Evolutionary conservation across 2,329 filamentous ascomycete species (phyloP).

Genomic region (Dactylonectria estremocensis): DNA sequence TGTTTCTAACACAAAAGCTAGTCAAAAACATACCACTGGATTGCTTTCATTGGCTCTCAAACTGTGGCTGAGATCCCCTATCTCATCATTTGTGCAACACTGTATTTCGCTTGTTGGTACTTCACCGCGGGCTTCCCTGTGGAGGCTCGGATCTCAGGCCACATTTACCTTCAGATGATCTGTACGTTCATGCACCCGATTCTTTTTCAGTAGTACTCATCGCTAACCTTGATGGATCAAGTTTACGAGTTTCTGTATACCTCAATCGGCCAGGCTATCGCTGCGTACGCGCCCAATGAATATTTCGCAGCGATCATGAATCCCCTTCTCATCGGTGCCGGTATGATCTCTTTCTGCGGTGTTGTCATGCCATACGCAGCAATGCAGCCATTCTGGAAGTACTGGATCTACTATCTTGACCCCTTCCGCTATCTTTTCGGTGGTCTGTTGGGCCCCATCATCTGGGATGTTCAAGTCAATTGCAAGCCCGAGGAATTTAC

Average conservation of each 20-base stretch:
- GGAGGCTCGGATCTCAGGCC: conserved; percentile 60
- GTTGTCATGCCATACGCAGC: conserved; percentile 43
- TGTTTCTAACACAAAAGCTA: not conserved
- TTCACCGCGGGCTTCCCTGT: conserved; percentile 52
- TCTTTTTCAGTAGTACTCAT: not conserved
- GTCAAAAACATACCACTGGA: conserved; percentile 65
- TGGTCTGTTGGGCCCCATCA: conserved; percentile 53
- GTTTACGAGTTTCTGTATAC: conserved; percentile 60
- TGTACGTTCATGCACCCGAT: conserved; percentile 54
- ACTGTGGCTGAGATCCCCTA: conserved; percentile 58
- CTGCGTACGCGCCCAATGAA: conserved; percentile 65
- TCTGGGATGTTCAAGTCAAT: conserved; percentile 57
- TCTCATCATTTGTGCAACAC: conserved; percentile 53
- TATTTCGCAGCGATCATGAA: conserved; percentile 65
- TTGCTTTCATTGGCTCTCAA: conserved; percentile 66
- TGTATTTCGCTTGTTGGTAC: conserved; percentile 67
- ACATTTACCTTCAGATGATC: conserved; percentile 62
- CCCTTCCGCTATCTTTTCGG: conserved; percentile 60
- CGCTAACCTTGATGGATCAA: conserved; percentile 42
- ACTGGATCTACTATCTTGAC: conserved; percentile 59
- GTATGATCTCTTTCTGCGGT: conserved; percentile 46
- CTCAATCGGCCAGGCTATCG: conserved; percentile 60
- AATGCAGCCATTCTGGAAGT: conserved; percentile 46
- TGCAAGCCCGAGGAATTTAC: conserved; percentile 52
- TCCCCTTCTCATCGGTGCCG: conserved; percentile 60